phyloP scores from a whole-genome alignment of 371 early-diverging fungal genomes.

The Lichtheimia hyalospora region DNA sequence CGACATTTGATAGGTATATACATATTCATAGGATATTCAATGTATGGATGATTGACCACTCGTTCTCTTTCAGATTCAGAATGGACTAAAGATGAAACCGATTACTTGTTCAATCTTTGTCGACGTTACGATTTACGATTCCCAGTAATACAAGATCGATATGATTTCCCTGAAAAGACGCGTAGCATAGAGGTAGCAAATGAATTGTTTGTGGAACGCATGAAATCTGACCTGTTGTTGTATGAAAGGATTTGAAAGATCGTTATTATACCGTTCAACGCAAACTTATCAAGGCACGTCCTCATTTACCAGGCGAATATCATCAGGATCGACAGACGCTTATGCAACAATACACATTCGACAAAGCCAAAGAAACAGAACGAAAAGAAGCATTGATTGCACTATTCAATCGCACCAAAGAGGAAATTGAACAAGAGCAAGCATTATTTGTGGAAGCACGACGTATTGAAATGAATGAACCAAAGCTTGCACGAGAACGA shows the following conservation, averaged over 20 bases:
- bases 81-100: slow-evolving; percentile 89
- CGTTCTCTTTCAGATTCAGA: slow-evolving; percentile 45
- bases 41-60: background rate
- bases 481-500: slow-evolving; percentile 69
- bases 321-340: slow-evolving; percentile 35
- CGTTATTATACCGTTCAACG: slow-evolving; percentile 71
- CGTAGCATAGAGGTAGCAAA: slow-evolving; percentile 37
- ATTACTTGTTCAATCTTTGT: slow-evolving; percentile 79
- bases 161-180: slow-evolving; percentile 43
- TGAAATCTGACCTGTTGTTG: background rate
- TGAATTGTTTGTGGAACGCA: background rate
- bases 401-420: slow-evolving; percentile 71
- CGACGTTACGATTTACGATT: slow-evolving; percentile 79
- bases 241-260: slow-evolving; percentile 75
- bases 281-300: slow-evolving; percentile 50
- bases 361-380: slow-evolving; percentile 70
- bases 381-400: slow-evolving; percentile 76
- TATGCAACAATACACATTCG: slow-evolving; percentile 48
- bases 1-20: slow-evolving; percentile 44
- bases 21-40: background rate
- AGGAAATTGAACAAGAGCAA: slow-evolving; percentile 86
- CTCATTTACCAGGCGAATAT: slow-evolving; percentile 32
- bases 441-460: slow-evolving; percentile 73
- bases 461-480: slow-evolving; percentile 78
- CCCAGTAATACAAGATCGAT: slow-evolving; percentile 83